Evolutionary conservation across 495 filamentous ascomycete species (phyloP), one percentile per base, ranked within the genome.

Genomic region (Lentithecium fluviatile): DNA sequence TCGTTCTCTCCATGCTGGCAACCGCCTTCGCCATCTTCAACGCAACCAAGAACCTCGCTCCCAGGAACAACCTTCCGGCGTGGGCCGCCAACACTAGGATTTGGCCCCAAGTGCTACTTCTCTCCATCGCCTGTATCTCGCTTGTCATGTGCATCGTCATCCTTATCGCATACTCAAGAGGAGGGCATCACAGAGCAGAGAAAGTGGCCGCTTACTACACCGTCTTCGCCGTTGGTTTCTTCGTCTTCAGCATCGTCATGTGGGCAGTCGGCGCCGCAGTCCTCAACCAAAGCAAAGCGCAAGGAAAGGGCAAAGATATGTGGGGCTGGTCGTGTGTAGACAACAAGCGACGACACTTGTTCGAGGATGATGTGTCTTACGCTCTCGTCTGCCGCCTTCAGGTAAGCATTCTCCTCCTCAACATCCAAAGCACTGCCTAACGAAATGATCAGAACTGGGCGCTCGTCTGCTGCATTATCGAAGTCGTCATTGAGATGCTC

Each of bases 261-360:
- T 98, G 94, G 94, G 85, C 87, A 34, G 80, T 91, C 29, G 91
- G 86, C 19, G 93, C 91, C 7, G 92, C 86, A 52, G 78, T 97
- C 60, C 83, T 96, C 62, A 87, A 96, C 70, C 81, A 85, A 67
- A 83, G 82, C 36, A 88, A 88, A 69, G 77, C 81, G 62, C 86
- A 83, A 69, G 86, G 85, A 65, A 75, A 83, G 38, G 86, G 84
- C 56, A 80, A 96, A 68, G 94, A 97, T 71, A 79, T 99, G 68
- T 99, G 94, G 94, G 93, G 91, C 25, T 99, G 94, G 94, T 81
- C 89, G 2, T 99, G 94, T 70, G 88, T 90, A 25, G 81, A 96
- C 61, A 97, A 97, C 71, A 86, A 83, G 47, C 83, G 94, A 50
- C 74, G 85, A 38, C 72, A 88, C 57, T 73, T 95, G 21, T 96